These are phyloP conservation scores for Przewalskia tangutica DNA, from an alignment of 257 asterid genomes.

Conservation along the genomic window DNA sequence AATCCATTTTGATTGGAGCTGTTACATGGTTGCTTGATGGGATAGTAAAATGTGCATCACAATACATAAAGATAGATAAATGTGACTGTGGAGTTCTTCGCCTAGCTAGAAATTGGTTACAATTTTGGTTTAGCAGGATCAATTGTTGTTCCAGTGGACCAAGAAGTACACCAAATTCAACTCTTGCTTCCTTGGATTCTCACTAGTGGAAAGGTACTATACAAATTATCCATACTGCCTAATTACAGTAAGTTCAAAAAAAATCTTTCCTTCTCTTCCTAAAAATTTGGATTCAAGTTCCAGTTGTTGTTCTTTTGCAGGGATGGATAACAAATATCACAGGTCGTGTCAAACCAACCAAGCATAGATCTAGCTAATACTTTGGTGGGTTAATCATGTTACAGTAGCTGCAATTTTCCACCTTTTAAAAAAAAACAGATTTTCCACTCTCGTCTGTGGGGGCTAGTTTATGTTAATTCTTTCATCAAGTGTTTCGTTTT, in stretches of 20 bases:
- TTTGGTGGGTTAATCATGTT: not conserved
- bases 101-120: not conserved
- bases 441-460: not conserved
- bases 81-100: not conserved
- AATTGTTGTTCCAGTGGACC: not conserved
- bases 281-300: not conserved
- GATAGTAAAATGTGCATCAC: not conserved
- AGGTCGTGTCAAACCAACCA: not conserved
- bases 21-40: not conserved
- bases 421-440: not conserved
- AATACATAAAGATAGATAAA: not conserved
- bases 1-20: not conserved
- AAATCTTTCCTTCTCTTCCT: not conserved
- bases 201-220: not conserved
- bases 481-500: too few species aligned
- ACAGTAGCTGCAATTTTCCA: not conserved
- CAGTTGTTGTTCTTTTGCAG: not conserved
- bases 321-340: not conserved
- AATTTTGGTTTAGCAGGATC: not conserved
- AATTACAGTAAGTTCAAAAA: not conserved
- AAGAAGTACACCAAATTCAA: not conserved
- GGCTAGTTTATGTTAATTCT: not conserved
- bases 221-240: not conserved
- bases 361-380: not conserved
- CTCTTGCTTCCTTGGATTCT: not conserved